Evolutionary conservation across 108 stramenopile species (phyloP), one percentile per base, ranked within the genome.

Genomic region (Cyclotella choctawhatcheeana): DNA sequence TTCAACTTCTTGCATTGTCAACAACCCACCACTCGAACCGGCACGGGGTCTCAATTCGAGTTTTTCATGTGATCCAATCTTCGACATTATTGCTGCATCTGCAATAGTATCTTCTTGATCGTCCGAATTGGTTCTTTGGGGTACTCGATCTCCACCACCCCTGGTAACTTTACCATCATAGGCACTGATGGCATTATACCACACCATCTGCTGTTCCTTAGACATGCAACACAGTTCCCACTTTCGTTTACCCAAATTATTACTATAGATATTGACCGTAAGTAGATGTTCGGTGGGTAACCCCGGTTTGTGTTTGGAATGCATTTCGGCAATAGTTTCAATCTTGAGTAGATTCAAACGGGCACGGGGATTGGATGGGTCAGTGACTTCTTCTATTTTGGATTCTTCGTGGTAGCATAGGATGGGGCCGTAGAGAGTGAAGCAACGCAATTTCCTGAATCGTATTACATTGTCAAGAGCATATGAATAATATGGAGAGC

Each of bases 301-400:
- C 14, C 73, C 73, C 16, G 54, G 44, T 27, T 75, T 75, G 40
- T 77, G 67, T 55, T 77, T 82, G 44, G 81, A 69, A 22, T 74
- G 73, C 81, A 82, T 82, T 44, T 82, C 81, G 51, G 81, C 81
- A 54, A 74, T 80, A 18, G 84, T 84, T 68, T 78, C 84, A n/a
- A 58, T 67, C 33, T 72, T 81, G 21, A 55, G 50, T 0, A 84
- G 76, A 59, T 84, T 71, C 33, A 84, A 66, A 18, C 52, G 47
- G 5, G 71, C 76, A 5, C 84, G 76, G 2, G 84, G 84, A 24
- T 77, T 64, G 47, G 63, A 64, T 18, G 71, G 70, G 22, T 84
- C 71, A 24, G 64, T 26, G 43, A 65, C 67, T 27, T 70, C 52
- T 48, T 81, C 69, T 22, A 77, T 56, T 21, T 58, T 27, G 54